A percentile compares a stretch with the other conserved stretches of the same genome.
phyloP scores from a whole-genome alignment of 2,329 filamentous ascomycete species.

The Aspergillus felis region DNA sequence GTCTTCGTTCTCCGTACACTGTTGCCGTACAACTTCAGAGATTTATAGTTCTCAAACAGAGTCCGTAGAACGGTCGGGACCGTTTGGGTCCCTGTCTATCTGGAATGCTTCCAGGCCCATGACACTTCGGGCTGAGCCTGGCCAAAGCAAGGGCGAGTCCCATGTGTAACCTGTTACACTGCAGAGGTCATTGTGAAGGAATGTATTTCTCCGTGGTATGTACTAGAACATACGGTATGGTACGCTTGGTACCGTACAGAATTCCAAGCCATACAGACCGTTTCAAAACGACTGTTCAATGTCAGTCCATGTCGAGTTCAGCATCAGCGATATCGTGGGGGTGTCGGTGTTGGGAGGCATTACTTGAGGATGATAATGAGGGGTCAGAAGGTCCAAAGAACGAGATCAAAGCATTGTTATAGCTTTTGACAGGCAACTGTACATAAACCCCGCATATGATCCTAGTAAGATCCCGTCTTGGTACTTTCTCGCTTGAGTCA shows the following conservation, averaged over 20 bases:
- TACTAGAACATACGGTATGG: constrained; percentile 4
- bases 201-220: constrained; percentile 1
- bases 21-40: not conserved
- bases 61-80: not conserved
- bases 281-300: not conserved
- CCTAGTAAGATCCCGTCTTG: not conserved
- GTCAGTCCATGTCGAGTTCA: not conserved
- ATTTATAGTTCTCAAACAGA: not conserved
- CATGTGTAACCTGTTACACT: constrained; percentile 3
- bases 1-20: not conserved
- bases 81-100: not conserved
- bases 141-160: constrained; percentile 5
- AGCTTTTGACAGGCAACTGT: not conserved
- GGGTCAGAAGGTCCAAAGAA: not conserved
- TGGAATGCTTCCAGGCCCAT: not conserved
- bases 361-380: not conserved
- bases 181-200: not conserved
- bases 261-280: not conserved
- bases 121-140: not conserved
- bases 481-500: not conserved
- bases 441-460: constrained; percentile 8
- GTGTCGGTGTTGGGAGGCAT: not conserved
- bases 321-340: not conserved
- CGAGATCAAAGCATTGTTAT: not conserved
- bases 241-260: constrained; percentile 2